Conservation (phyloP, 352 stramenopile species). For the Globisporangium emineosum region DNA sequence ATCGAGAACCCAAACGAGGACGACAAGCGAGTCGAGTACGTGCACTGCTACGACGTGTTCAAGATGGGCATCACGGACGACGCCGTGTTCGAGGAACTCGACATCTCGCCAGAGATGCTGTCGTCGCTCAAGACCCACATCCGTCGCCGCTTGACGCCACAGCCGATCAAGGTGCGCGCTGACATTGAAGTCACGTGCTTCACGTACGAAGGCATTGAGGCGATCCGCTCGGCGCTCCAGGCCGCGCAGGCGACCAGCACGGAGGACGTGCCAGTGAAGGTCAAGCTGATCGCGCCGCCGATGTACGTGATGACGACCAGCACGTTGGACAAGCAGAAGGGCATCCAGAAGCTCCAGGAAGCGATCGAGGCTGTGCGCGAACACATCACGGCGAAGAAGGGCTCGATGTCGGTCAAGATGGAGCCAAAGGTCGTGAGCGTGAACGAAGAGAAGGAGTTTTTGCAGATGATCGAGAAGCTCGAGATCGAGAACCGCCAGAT, state of each 20-base stretch:
- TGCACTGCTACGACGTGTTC: constrained; percentile 99
- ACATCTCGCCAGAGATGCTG: constrained; percentile 86
- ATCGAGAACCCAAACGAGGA: constrained; percentile 76
- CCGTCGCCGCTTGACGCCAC: constrained; percentile 94
- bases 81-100: constrained; percentile 85
- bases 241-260: constrained; percentile 80
- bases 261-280: constrained; percentile 94
- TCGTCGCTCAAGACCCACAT: constrained; percentile 96
- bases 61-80: constrained; percentile 95
- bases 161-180: constrained; percentile 99
- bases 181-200: constrained; percentile 99
- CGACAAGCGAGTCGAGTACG: constrained; percentile 90
- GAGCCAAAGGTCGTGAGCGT: constrained; percentile 97
- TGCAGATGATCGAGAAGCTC: constrained; percentile 99
- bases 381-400: constrained; percentile 95
- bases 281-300: constrained; percentile 98
- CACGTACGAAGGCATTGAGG: constrained; percentile 99
- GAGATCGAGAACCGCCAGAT: constrained; percentile 98
- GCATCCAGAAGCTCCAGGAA: constrained; percentile 95
- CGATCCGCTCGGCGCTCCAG: constrained; percentile 96
- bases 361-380: constrained; percentile 94
- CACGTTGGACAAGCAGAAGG: constrained; percentile 97
- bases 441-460: constrained; percentile 98
- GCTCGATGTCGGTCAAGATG: constrained; percentile 97
- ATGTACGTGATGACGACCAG: constrained; percentile 99